Conservation (phyloP, 108 stramenopile species). For the Skeletonema menzelii region DNA sequence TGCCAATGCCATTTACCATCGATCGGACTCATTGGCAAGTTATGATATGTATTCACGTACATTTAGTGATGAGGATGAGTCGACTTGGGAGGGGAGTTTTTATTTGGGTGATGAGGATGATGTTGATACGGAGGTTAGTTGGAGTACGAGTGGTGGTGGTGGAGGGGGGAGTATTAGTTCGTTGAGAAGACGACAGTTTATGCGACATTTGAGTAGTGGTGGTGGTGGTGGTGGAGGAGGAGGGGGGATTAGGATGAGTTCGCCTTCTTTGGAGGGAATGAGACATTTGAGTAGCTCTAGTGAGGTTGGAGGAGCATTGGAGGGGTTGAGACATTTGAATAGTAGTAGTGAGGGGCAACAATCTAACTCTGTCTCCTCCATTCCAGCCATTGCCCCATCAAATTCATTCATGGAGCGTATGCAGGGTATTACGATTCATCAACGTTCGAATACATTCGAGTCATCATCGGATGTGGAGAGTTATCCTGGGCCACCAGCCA, state of each 20-base stretch:
- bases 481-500: not conserved
- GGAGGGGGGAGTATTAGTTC: not conserved
- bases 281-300: not conserved
- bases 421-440: slow-evolving; percentile 17
- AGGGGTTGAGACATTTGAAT: not conserved
- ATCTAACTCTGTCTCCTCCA: not conserved
- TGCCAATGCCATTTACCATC: slow-evolving; percentile 34
- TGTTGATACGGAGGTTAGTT: slow-evolving; percentile 25
- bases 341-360: not conserved
- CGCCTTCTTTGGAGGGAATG: not conserved
- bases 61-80: slow-evolving; percentile 35
- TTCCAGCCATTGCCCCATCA: slow-evolving; percentile 5
- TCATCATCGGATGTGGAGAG: not conserved
- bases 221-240: not conserved
- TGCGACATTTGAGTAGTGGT: not conserved
- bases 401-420: slow-evolving; percentile 22
- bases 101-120: slow-evolving; percentile 7
- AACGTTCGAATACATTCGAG: not conserved
- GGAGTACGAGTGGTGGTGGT: slow-evolving; percentile 6
- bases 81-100: slow-evolving; percentile 16
- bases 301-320: not conserved
- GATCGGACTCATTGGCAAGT: slow-evolving; percentile 4
- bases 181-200: not conserved
- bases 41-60: slow-evolving; percentile 6
- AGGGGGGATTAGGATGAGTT: not conserved